These are phyloP conservation scores for Quercus wislizeni DNA, from an alignment of 306 rosid species.

Conservation along the genomic window DNA sequence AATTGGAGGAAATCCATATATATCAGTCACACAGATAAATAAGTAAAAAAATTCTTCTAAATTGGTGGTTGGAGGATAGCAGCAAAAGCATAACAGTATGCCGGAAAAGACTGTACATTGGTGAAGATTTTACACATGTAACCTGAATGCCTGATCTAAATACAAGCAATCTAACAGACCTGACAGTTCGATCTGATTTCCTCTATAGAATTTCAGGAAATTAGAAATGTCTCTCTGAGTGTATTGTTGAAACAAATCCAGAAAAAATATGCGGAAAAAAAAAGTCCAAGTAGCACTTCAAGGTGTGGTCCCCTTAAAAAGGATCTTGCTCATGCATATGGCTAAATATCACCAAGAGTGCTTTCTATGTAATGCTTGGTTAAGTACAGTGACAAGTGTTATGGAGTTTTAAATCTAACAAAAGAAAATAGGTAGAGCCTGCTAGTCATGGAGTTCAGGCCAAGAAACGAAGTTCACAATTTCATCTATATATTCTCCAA, in stretches of 20 bases:
- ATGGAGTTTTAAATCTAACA: not conserved
- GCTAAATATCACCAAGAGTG: not conserved
- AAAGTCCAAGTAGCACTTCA: not conserved
- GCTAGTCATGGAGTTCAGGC: not conserved
- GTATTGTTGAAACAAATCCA: not conserved
- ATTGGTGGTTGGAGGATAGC: not conserved
- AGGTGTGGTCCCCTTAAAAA: not conserved
- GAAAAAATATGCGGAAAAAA: not conserved
- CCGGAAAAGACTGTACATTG: not conserved
- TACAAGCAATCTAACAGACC: not conserved
- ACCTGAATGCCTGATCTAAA: not conserved
- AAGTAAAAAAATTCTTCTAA: slow-evolving; percentile 11
- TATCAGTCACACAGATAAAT: slow-evolving; percentile 19
- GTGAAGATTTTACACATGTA: not conserved
- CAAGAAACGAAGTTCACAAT: not conserved
- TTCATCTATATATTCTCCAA: not conserved
- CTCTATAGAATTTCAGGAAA: not conserved
- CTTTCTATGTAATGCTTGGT: not conserved
- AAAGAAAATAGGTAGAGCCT: not conserved
- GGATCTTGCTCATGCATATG: not conserved
- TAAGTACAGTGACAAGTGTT: not conserved
- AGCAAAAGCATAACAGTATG: slow-evolving; percentile 3
- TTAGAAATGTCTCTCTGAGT: not conserved
- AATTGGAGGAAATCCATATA: slow-evolving; percentile 15
- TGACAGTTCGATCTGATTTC: not conserved